phyloP scores from a whole-genome alignment of 148 eudicot species.

The Fagopyrum esculentum region DNA sequence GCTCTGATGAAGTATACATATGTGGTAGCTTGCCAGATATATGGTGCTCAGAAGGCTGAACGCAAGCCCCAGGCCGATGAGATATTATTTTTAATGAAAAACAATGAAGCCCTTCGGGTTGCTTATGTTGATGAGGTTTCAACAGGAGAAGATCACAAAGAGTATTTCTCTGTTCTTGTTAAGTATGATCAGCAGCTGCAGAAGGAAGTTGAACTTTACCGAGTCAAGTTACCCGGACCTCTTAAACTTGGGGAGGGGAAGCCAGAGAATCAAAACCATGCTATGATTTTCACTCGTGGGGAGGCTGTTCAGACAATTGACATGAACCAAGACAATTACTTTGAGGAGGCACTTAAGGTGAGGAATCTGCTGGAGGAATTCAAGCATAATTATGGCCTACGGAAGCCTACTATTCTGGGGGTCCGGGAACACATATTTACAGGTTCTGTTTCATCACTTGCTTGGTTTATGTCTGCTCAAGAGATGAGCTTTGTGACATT shows the following conservation, averaged over 20 bases:
- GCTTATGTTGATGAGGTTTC: conserved; percentile 89
- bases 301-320: conserved; percentile 96
- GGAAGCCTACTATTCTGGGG: conserved; percentile 89
- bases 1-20: conserved; percentile 52
- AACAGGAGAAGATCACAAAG: conserved; percentile 48
- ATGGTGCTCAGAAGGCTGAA: conserved; percentile 48
- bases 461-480: conserved; percentile 95
- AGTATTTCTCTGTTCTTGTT: conserved; percentile 86
- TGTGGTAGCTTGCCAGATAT: conserved; percentile 55
- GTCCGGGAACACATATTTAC: conserved; percentile 92
- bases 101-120: conserved; percentile 88
- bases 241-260: conserved; percentile 93
- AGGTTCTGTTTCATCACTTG: conserved; percentile 87
- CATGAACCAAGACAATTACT: conserved; percentile 95
- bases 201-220: conserved; percentile 81
- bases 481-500: conserved; percentile 90
- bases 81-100: conserved; percentile 64
- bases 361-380: conserved; percentile 86
- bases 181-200: conserved; percentile 75
- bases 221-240: conserved; percentile 87
- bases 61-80: conserved; percentile 85
- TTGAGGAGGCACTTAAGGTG: conserved; percentile 92
- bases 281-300: conserved; percentile 81
- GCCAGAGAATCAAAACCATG: conserved; percentile 96
- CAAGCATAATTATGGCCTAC: conserved; percentile 53